These are phyloP conservation scores for Pestalotiopsis sp. DNA, from an alignment of 2,329 filamentous ascomycete species.

Conservation along the genomic window DNA sequence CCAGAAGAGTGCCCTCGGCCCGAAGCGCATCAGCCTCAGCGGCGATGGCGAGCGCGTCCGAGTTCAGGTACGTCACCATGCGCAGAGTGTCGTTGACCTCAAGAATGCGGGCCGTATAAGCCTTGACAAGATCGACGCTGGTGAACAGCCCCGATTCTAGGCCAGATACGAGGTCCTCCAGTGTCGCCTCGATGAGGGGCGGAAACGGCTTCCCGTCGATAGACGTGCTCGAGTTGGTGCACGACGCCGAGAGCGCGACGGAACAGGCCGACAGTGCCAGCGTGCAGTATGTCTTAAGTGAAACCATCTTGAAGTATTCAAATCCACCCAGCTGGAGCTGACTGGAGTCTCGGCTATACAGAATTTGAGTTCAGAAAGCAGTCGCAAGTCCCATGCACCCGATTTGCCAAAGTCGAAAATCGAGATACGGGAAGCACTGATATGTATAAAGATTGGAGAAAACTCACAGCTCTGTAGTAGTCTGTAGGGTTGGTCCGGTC, in stretches of 20 bases:
- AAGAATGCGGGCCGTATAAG: constrained; percentile 35
- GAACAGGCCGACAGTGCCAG: constrained; percentile 5
- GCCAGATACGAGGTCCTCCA: constrained; percentile 27
- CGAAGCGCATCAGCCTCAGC: constrained; percentile 34
- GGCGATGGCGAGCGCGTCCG: constrained; percentile 41
- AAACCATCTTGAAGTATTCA: background rate
- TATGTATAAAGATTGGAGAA: background rate
- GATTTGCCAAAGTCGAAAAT: background rate
- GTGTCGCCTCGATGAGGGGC: constrained; percentile 22
- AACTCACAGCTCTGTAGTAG: background rate
- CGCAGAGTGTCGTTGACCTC: constrained; percentile 36
- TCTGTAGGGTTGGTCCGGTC: background rate
- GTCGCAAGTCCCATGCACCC: background rate
- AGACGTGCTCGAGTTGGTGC: constrained; percentile 9
- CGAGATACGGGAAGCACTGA: background rate
- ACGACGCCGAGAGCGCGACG: background rate
- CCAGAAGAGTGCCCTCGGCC: constrained; percentile 19
- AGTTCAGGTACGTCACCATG: constrained; percentile 38
- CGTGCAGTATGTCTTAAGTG: background rate
- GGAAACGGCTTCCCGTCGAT: constrained; percentile 17
- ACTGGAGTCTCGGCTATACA: background rate
- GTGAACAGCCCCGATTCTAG: constrained; percentile 29
- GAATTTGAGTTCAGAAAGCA: background rate
- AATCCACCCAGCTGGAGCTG: background rate
- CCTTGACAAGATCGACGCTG: constrained; percentile 32